phyloP scores from a whole-genome alignment of 441 rosid species.

The Populus hybrid region DNA sequence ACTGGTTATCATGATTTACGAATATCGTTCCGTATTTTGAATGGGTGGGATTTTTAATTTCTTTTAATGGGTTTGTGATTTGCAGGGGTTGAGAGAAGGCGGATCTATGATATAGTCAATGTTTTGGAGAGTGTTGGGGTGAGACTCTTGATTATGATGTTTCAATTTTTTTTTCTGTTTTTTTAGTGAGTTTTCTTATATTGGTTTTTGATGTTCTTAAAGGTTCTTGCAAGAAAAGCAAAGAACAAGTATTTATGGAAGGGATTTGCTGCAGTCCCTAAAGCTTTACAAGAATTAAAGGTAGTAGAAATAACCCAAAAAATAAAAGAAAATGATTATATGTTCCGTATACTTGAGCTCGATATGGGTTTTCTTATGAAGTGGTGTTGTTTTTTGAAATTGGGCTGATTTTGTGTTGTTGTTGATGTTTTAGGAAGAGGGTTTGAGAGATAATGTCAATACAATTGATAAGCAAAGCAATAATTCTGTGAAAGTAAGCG shows the following conservation, averaged over 20 bases:
- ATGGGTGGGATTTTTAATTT: neutral
- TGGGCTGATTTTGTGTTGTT: slow-evolving; percentile 18
- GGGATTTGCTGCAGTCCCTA: slow-evolving; percentile 78
- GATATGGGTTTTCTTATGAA: neutral
- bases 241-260: slow-evolving; percentile 90
- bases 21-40: neutral
- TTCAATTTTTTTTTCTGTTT: neutral
- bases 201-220: neutral
- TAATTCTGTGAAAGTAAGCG: slow-evolving; percentile 52
- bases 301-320: slow-evolving; percentile 20
- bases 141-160: slow-evolving; percentile 9
- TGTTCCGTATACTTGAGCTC: neutral
- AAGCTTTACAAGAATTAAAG: slow-evolving; percentile 58
- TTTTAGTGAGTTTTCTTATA: no score
- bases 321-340: neutral
- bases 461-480: slow-evolving; percentile 28
- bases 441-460: slow-evolving; percentile 44
- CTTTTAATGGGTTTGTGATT: neutral
- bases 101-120: slow-evolving; percentile 84
- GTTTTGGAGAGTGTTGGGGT: slow-evolving; percentile 81
- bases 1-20: neutral
- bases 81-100: slow-evolving; percentile 72
- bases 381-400: neutral
- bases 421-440: slow-evolving; percentile 53
- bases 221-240: slow-evolving; percentile 77